phyloP scores from a whole-genome alignment of 177 flowering plant species.

The Telopea speciosissima region DNA sequence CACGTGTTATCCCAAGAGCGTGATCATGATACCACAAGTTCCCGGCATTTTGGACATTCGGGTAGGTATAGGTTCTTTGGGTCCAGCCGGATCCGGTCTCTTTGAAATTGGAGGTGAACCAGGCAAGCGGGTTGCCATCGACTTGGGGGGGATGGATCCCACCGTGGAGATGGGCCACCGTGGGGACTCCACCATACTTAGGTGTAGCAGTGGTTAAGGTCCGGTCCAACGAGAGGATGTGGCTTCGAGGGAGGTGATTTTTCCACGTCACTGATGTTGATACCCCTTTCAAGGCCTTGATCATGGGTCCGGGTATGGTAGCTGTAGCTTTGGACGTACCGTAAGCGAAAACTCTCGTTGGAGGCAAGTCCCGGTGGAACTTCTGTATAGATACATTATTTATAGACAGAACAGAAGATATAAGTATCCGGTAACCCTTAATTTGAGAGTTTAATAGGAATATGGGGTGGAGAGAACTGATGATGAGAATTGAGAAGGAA shows the following conservation, averaged over 20 bases:
- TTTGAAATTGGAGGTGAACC: slow-evolving; percentile 17
- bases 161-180: slow-evolving; percentile 25
- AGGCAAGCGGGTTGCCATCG: slow-evolving; percentile 17
- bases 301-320: slow-evolving; percentile 18
- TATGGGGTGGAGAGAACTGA: too few species aligned
- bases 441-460: too few species aligned
- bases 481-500: too few species aligned
- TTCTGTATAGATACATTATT: slow-evolving; percentile 11
- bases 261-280: slow-evolving; percentile 16
- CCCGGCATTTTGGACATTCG: slow-evolving; percentile 11
- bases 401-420: too few species aligned
- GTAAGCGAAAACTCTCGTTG: slow-evolving; percentile 16
- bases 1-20: slow-evolving; percentile 8
- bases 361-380: slow-evolving; percentile 14
- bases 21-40: slow-evolving; percentile 22
- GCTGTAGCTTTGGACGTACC: slow-evolving; percentile 15
- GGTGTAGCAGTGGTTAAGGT: slow-evolving; percentile 20
- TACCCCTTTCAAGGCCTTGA: slow-evolving; percentile 12
- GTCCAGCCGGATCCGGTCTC: slow-evolving; percentile 20
- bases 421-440: too few species aligned
- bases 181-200: slow-evolving; percentile 14
- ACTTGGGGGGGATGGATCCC: slow-evolving; percentile 11
- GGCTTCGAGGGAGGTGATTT: slow-evolving; percentile 16
- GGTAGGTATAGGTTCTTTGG: slow-evolving; percentile 9
- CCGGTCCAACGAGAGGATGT: slow-evolving; percentile 24